These are phyloP conservation scores for Leishmania gerbilli DNA, from an alignment of 208 protist genomes.

Conservation along the genomic window DNA sequence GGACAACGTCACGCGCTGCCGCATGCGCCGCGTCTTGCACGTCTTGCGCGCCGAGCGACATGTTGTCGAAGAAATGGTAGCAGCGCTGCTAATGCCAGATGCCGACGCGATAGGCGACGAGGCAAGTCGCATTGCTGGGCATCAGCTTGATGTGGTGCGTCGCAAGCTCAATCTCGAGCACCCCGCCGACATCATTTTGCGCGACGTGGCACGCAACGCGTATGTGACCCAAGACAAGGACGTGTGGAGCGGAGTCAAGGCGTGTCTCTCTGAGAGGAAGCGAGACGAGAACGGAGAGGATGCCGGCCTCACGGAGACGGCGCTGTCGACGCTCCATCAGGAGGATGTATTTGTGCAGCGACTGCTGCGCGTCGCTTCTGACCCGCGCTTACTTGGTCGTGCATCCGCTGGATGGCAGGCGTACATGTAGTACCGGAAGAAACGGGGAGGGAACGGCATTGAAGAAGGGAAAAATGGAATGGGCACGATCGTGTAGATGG, in stretches of 20 bases:
- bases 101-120: background rate
- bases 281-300: background rate
- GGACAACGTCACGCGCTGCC: slow-evolving; percentile 38
- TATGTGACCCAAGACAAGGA: slow-evolving; percentile 4
- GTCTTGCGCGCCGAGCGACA: slow-evolving; percentile 55
- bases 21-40: slow-evolving; percentile 63
- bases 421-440: slow-evolving; percentile 1
- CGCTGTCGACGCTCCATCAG: background rate
- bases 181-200: slow-evolving; percentile 27
- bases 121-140: slow-evolving; percentile 45
- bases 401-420: slow-evolving; percentile 1
- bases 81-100: slow-evolving; percentile 9
- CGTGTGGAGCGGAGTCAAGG: background rate
- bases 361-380: slow-evolving; percentile 11
- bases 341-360: slow-evolving; percentile 11
- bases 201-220: slow-evolving; percentile 11
- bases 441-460: background rate
- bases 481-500: background rate
- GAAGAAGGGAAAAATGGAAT: background rate
- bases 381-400: slow-evolving; percentile 8
- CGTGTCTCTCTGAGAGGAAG: background rate
- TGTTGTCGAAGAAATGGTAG: slow-evolving; percentile 62
- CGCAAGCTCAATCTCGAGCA: slow-evolving; percentile 39
- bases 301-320: background rate
- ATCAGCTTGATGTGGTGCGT: slow-evolving; percentile 27